Base-by-base conservation (phyloP, 106 monocot genomes). In the Allium cepa region DNA sequence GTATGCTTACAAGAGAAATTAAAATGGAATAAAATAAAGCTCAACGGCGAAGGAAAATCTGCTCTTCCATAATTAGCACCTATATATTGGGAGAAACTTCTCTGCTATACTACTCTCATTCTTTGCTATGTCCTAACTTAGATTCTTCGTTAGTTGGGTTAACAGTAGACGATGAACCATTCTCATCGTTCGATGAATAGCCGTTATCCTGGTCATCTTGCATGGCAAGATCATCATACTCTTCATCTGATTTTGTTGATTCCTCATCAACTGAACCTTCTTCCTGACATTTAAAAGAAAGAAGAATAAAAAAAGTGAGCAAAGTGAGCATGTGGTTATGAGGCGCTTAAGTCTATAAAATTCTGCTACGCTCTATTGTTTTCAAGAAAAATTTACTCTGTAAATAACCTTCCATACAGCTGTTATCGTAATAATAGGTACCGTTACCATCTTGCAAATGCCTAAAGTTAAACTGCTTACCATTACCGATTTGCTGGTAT, bases 211-310 rank as follows among this genome's bases (percentile, higher is more conserved):
- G 45, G 36, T 55, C 84, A 56, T 89, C 92, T 27, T 57, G 83
- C 82, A 84, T 84, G 66, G 88, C 89, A 17, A 99, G 61, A 68
- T 99, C 89, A 3, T 93, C 97, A 45, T 90, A 99, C 63, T 87
- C 96, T 70, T 99, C 97, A 12, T 99, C 97, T 0, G 97, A 82
- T 75, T 99, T 85, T 7, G 86, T 92, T 6, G 92, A 99, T 52
- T 82, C 76, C 64, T 99, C 97, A 47, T 99, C 97, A 1, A 99
- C 92, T 50, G 97, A 99, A 15, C 97, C 97, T 78, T 88, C 89
- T 73, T 87, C 83, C 92, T 89, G 77, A 4, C 57, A 36, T 16
- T 47, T 28, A 15, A 11, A n/a, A 28, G 13, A 8, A 58, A 63
- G 11, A 17, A 48, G 53, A 48, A 26, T 62, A 8, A 6, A 18